phyloP scores from a whole-genome alignment of 352 stramenopile species.

The Pythium guiyangense region DNA sequence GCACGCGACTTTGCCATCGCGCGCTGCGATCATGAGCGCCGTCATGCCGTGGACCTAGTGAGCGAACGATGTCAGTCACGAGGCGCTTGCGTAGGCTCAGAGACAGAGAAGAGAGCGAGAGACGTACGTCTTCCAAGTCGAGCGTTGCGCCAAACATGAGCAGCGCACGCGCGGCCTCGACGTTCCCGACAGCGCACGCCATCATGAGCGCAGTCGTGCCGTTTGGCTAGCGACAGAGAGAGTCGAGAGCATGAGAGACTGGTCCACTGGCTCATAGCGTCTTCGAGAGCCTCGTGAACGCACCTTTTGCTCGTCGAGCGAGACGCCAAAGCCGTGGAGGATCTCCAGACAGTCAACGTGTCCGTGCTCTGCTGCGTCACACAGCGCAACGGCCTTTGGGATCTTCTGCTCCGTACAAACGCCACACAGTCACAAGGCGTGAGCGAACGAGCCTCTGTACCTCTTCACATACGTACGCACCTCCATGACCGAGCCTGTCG shows the following conservation, averaged over 20 bases:
- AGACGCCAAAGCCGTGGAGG: constrained; percentile 74
- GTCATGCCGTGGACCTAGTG: constrained; percentile 80
- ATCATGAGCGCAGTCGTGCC: constrained; percentile 81
- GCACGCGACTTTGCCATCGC: constrained; percentile 59
- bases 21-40: constrained; percentile 75
- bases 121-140: constrained; percentile 75
- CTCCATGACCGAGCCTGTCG: constrained; percentile 51
- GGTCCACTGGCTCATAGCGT: not conserved
- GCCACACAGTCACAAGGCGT: constrained; percentile 12
- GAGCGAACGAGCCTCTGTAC: constrained; percentile 1
- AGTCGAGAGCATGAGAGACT: not conserved
- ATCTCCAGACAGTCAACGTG: constrained; percentile 84
- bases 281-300: not conserved
- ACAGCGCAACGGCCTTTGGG: constrained; percentile 70
- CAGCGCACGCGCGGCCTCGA: constrained; percentile 73
- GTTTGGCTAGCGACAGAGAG: constrained; percentile 41
- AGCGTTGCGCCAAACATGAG: constrained; percentile 84
- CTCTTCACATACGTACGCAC: constrained; percentile 19
- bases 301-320: constrained; percentile 82
- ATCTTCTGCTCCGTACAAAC: constrained; percentile 37
- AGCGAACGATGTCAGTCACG: too few species aligned
- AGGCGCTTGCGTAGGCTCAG: too few species aligned
- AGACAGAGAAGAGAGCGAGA: not conserved
- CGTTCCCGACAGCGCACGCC: constrained; percentile 80
- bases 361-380: constrained; percentile 74